These are phyloP conservation scores for Pichia nanzhaoensis DNA, from an alignment of 805 yeast species.

Conservation along the genomic window DNA sequence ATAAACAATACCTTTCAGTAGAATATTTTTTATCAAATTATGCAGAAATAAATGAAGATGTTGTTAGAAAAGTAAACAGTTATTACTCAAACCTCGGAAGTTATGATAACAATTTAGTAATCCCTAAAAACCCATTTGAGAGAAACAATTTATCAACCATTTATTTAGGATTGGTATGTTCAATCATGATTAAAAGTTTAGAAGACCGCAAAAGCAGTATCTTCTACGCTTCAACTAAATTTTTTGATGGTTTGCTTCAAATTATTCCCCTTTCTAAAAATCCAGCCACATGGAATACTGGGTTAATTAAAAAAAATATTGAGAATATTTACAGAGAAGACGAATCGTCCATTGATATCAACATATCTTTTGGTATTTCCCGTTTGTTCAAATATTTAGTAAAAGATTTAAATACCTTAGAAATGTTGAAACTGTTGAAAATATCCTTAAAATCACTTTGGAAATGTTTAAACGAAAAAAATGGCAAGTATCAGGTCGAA, in stretches of 20 bases:
- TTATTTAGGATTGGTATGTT: conserved; percentile 29
- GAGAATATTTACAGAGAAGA: conserved; percentile 15
- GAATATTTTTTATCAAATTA: conserved; percentile 5
- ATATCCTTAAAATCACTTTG: conserved; percentile 44
- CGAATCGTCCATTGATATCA: conserved; percentile 16
- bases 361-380: conserved; percentile 38
- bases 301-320: conserved; percentile 24
- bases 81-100: conserved; percentile 14
- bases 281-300: conserved; percentile 27
- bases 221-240: conserved; percentile 29
- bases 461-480: conserved; percentile 42
- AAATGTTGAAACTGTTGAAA: conserved; percentile 35
- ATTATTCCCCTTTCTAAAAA: conserved; percentile 37
- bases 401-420: conserved; percentile 25
- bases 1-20: conserved; percentile 12
- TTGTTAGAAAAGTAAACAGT: conserved; percentile 12
- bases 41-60: conserved; percentile 9
- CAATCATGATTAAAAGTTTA: conserved; percentile 17
- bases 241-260: conserved; percentile 34
- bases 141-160: conserved; percentile 40
- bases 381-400: conserved; percentile 34
- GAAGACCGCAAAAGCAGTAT: conserved; percentile 14
- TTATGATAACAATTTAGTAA: background rate
- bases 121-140: conserved; percentile 30
- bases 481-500: conserved; percentile 62